A percentile compares a stretch with the other conserved stretches of the same genome.
Evolutionary conservation across 495 filamentous ascomycete genomes (phyloP).

Genomic region (Platismatia glauca): DNA sequence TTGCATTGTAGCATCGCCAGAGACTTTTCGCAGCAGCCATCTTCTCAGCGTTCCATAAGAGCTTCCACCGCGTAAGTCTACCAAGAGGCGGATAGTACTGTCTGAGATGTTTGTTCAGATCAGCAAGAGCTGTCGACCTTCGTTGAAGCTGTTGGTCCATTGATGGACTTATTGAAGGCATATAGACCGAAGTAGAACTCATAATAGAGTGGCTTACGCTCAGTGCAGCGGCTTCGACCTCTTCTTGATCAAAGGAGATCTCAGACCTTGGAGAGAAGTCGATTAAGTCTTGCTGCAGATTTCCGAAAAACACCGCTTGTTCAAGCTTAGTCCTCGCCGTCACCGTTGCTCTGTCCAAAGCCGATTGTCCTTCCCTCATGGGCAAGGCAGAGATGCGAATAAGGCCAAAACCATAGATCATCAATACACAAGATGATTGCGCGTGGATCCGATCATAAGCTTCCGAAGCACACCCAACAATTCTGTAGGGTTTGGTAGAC

Average conservation of each 20-base stretch:
- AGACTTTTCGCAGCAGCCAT: conserved; percentile 72
- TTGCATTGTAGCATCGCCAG: conserved; percentile 61
- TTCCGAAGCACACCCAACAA: conserved; percentile 41
- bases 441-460: conserved; percentile 30
- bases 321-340: conserved; percentile 84
- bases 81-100: conserved; percentile 48
- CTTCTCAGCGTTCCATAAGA: conserved; percentile 87
- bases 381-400: conserved; percentile 51
- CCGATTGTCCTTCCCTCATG: conserved; percentile 23
- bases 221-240: conserved; percentile 70
- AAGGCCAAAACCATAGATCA: conserved; percentile 74
- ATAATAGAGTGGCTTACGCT: conserved; percentile 76
- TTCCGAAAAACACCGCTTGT: conserved; percentile 88
- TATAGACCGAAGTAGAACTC: conserved; percentile 59
- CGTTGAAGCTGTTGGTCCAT: conserved; percentile 71
- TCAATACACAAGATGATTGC: conserved; percentile 57
- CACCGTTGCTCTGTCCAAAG: conserved; percentile 37
- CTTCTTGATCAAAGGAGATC: conserved; percentile 51
- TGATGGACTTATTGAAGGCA: conserved; percentile 60
- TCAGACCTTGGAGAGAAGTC: conserved; percentile 59
- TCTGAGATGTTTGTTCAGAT: conserved; percentile 60
- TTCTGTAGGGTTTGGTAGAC: conserved; percentile 45
- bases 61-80: conserved; percentile 58
- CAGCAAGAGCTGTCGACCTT: conserved; percentile 57
- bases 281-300: conserved; percentile 67